Percentiles rank a stretch among this genome's conserved stretches.
Conservation (phyloP, 192 early-diverging fungal species). For the Coemansia asiatica region DNA sequence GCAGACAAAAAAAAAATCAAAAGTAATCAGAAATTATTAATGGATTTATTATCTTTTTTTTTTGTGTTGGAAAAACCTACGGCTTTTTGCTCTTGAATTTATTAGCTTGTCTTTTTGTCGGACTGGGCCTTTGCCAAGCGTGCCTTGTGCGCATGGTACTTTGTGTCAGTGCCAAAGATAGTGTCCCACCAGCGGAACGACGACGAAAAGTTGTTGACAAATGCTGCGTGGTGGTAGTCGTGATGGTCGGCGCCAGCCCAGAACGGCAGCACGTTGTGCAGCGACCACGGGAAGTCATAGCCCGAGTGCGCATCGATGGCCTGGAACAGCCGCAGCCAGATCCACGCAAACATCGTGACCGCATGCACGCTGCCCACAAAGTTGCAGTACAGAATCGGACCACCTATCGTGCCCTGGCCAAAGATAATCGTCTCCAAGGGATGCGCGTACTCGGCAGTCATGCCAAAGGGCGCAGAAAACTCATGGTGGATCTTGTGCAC, state of each 20-base stretch:
- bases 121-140: constrained; percentile 24
- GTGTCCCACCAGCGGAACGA: constrained; percentile 92
- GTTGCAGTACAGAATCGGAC: constrained; percentile 71
- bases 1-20: background rate
- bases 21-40: too few species aligned
- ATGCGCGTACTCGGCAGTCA: constrained; percentile 88
- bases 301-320: constrained; percentile 90
- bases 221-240: constrained; percentile 88
- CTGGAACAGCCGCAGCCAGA: constrained; percentile 76
- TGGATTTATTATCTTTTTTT: background rate
- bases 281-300: constrained; percentile 94
- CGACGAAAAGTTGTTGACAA: constrained; percentile 78
- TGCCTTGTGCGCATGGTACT: constrained; percentile 64
- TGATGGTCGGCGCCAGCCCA: constrained; percentile 94
- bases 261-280: constrained; percentile 80
- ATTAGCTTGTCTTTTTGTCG: constrained; percentile 5
- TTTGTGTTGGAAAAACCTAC: too few species aligned
- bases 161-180: constrained; percentile 80
- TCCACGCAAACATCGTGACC: constrained; percentile 84
- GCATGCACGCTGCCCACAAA: constrained; percentile 72
- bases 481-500: constrained; percentile 97
- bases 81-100: too few species aligned
- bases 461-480: constrained; percentile 85
- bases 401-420: constrained; percentile 81
- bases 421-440: constrained; percentile 83